Conservation (phyloP, 495 filamentous ascomycete species). For the Talaromyces trachyspermus region DNA sequence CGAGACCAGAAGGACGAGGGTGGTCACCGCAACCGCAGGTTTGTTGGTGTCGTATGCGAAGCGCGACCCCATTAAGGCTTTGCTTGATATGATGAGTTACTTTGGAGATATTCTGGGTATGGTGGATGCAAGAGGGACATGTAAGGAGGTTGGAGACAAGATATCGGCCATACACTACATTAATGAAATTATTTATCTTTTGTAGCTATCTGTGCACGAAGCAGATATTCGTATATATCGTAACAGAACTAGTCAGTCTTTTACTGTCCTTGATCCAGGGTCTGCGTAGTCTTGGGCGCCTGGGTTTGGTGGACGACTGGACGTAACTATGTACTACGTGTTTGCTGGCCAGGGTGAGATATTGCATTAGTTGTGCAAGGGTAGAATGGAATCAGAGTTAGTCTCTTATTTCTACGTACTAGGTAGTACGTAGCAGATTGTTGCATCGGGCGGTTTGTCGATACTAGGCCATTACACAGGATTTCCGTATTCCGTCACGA, state of each 20-base stretch:
- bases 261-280: neutral
- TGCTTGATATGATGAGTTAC: neutral
- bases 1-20: constrained; percentile 18
- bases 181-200: constrained; percentile 3
- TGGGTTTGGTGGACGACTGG: too few relatives aligned
- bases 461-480: constrained; percentile 3
- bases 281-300: neutral
- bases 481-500: constrained; percentile 2
- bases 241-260: constrained; percentile 1
- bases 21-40: constrained; percentile 21
- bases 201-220: neutral
- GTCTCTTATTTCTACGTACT: neutral
- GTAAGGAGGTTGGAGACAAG: neutral
- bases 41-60: constrained; percentile 16
- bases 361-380: neutral
- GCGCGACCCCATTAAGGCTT: constrained; percentile 6
- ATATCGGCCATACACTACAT: constrained; percentile 2
- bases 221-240: neutral
- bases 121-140: neutral
- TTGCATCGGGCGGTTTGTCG: neutral
- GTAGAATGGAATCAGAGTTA: neutral
- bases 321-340: neutral
- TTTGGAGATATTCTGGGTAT: neutral
- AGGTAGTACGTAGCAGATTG: neutral
- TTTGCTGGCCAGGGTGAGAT: neutral